Evolutionary conservation across 768 basidiomycete species (phyloP).

Genomic region (Pholiota molesta): DNA sequence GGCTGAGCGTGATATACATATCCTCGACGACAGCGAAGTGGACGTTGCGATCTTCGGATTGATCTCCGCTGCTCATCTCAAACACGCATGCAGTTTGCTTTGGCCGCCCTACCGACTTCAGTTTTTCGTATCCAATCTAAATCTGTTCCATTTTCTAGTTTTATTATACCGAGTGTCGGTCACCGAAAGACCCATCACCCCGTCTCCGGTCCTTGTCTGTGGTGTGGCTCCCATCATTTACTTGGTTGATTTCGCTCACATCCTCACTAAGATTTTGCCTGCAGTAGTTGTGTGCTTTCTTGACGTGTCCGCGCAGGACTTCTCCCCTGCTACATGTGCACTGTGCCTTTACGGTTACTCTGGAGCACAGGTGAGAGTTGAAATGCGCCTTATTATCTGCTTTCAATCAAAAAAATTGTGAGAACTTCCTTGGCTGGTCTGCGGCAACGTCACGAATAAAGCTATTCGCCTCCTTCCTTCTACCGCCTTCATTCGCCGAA

Average conservation of each 20-base stretch:
- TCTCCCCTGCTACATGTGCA: not conserved
- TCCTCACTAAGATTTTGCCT: not conserved
- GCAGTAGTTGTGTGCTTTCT: not conserved
- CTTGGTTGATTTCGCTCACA: constrained; percentile 3
- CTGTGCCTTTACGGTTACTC: not conserved
- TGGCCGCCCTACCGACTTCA: constrained; percentile 3
- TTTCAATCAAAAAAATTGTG: not conserved
- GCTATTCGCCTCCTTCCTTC: not conserved
- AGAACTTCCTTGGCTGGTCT: not conserved
- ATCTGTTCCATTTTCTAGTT: not conserved
- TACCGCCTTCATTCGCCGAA: not conserved
- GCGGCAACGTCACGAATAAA: not conserved
- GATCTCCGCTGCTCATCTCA: constrained; percentile 6
- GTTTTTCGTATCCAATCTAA: constrained; percentile 7
- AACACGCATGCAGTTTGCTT: not conserved
- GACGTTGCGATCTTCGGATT: not conserved
- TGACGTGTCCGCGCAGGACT: not conserved
- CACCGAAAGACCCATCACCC: constrained; percentile 5
- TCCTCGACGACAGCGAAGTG: constrained; percentile 3
- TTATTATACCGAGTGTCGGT: constrained; percentile 8
- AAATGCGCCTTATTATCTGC: not conserved
- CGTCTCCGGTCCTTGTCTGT: constrained; percentile 8
- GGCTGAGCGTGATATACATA: not conserved
- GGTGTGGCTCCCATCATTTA: constrained; percentile 6
- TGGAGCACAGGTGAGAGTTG: not conserved